Evolutionary conservation across 306 rosid species (phyloP).

Genomic region (Casuarina glauca): DNA sequence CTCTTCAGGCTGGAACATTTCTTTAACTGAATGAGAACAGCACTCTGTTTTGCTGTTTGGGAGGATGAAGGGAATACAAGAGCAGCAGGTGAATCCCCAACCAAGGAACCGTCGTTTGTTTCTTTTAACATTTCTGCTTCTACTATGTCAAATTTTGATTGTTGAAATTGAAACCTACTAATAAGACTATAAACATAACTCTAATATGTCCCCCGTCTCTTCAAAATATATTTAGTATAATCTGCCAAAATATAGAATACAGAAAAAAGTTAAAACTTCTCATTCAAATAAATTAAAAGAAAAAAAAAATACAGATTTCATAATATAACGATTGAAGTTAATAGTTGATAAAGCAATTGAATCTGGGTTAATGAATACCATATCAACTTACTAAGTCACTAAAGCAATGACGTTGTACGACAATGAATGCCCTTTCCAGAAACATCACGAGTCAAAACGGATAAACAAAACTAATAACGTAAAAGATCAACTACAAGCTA

Average conservation of each 20-base stretch:
- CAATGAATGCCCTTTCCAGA: no score
- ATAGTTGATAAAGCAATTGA: not conserved
- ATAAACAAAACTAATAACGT: no score
- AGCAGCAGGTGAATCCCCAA: slow-evolving; percentile 42
- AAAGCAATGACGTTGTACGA: no score
- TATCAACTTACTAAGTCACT: no score
- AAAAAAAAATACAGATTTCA: slow-evolving; percentile 3
- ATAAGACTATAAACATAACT: slow-evolving; percentile 42
- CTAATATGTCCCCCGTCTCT: slow-evolving; percentile 45
- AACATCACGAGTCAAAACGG: no score
- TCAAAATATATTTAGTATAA: slow-evolving; percentile 34
- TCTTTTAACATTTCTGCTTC: slow-evolving; percentile 41
- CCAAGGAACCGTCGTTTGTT: slow-evolving; percentile 36
- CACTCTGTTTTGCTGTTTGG: slow-evolving; percentile 33
- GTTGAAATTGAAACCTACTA: slow-evolving; percentile 50
- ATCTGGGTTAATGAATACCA: no score
- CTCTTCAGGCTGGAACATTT: no score
- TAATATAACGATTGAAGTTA: not conserved
- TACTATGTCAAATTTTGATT: slow-evolving; percentile 49
- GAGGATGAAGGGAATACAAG: slow-evolving; percentile 21
- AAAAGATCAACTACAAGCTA: no score
- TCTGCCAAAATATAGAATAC: slow-evolving; percentile 32
- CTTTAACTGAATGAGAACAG: slow-evolving; percentile 15
- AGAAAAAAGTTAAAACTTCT: slow-evolving; percentile 13
- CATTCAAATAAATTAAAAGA: not conserved